A percentile compares a stretch with the other conserved stretches of the same genome.
Evolutionary conservation across 2,329 filamentous ascomycete species (phyloP).

Genomic region (Helicocarpus griseus): DNA sequence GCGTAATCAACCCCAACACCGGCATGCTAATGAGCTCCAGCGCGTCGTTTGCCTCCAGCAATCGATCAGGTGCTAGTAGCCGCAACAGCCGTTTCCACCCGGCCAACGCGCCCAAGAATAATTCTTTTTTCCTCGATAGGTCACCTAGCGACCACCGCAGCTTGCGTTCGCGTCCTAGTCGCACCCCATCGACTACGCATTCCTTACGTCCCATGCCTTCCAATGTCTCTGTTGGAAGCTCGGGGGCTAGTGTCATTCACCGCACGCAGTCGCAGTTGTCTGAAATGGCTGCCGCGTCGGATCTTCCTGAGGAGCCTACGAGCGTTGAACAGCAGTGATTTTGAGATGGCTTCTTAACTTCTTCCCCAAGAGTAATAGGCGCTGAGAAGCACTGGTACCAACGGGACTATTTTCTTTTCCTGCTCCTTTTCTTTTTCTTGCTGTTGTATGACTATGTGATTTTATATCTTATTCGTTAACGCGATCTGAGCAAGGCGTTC

Average conservation of each 20-base stretch:
- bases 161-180: conserved; percentile 12
- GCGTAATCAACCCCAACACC: neutral
- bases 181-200: conserved; percentile 26
- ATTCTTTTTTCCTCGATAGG: conserved; percentile 8
- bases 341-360: too few species aligned
- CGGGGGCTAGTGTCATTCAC: conserved; percentile 32
- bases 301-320: neutral
- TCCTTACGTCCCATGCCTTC: conserved; percentile 27
- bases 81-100: neutral
- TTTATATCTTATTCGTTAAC: neutral
- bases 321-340: neutral
- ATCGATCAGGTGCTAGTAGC: neutral
- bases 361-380: too few species aligned
- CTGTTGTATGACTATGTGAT: neutral
- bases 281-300: neutral
- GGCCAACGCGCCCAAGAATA: neutral
- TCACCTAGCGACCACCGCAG: conserved; percentile 7
- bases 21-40: neutral
- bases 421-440: neutral
- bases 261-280: conserved; percentile 16
- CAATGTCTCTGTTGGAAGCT: conserved; percentile 23
- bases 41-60: neutral
- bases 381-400: too few species aligned
- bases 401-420: neutral
- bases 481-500: neutral